Conservation (phyloP, 2,329 filamentous ascomycete genomes). For the Verticillium nubilum region DNA sequence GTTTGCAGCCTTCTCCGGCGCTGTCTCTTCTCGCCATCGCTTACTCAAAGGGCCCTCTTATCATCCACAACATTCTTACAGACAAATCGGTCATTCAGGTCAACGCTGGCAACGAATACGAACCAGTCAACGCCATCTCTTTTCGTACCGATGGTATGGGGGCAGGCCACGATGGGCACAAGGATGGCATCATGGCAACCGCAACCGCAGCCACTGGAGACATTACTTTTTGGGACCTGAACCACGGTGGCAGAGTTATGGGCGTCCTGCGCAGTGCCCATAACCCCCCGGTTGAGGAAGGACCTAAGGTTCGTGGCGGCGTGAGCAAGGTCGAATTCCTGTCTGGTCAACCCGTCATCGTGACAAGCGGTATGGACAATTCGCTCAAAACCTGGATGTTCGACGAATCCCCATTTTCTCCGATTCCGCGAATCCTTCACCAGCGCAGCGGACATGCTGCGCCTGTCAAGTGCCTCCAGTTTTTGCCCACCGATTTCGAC, state of each 20-base stretch:
- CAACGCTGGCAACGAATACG: slow-evolving; percentile 58
- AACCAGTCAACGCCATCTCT: slow-evolving; percentile 72
- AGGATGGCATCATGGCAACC: slow-evolving; percentile 91
- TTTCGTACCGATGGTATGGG: slow-evolving; percentile 88
- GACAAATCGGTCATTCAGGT: slow-evolving; percentile 70
- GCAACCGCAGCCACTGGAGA: slow-evolving; percentile 75
- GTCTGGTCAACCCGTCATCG: slow-evolving; percentile 78
- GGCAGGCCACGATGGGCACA: slow-evolving; percentile 79
- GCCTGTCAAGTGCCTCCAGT: slow-evolving; percentile 74
- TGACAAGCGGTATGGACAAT: slow-evolving; percentile 90
- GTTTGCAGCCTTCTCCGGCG: slow-evolving; percentile 76
- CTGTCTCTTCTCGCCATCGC: slow-evolving; percentile 84
- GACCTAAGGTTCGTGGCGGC: slow-evolving; percentile 60
- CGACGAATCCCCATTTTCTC: slow-evolving; percentile 84
- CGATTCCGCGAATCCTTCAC: slow-evolving; percentile 80
- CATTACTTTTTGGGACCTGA: slow-evolving; percentile 94
- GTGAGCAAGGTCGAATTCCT: slow-evolving; percentile 88
- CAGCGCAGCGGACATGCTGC: slow-evolving; percentile 83
- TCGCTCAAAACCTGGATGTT: slow-evolving; percentile 96
- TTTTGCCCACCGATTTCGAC: slow-evolving; percentile 83
- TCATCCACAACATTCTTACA: slow-evolving; percentile 74
- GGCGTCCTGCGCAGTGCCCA: slow-evolving; percentile 86
- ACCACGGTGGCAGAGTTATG: slow-evolving; percentile 78
- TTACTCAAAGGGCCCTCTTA: slow-evolving; percentile 71
- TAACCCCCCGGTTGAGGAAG: slow-evolving; percentile 59